A percentile compares a stretch with the other conserved stretches of the same genome.
Evolutionary conservation across 2,329 filamentous ascomycete genomes (phyloP).

Genomic region (Neonectria faginata): DNA sequence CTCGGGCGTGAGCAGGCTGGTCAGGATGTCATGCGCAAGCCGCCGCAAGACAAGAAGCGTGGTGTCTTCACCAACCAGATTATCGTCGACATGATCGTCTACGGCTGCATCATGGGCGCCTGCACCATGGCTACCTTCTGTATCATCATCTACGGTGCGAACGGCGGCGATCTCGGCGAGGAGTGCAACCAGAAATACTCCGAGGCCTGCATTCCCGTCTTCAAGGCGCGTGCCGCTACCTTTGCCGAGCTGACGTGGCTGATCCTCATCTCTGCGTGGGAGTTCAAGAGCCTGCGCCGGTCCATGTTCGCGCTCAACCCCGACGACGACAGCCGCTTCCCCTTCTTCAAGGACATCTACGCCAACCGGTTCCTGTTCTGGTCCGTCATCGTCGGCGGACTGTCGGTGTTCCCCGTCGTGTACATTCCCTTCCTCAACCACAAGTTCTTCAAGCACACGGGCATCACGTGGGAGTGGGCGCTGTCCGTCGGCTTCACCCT

Average conservation of each 20-base stretch:
- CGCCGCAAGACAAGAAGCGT: conserved; percentile 75
- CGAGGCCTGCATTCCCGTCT: conserved; percentile 69
- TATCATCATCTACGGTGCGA: conserved; percentile 70
- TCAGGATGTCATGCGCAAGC: conserved; percentile 81
- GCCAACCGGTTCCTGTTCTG: conserved; percentile 78
- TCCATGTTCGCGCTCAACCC: conserved; percentile 77
- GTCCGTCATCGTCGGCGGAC: conserved; percentile 69
- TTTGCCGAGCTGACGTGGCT: conserved; percentile 81
- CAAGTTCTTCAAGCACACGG: conserved; percentile 77
- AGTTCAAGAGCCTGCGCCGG: conserved; percentile 78
- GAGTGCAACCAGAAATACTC: conserved; percentile 73
- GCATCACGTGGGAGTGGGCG: conserved; percentile 81
- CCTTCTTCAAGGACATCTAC: conserved; percentile 73
- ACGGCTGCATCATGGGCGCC: conserved; percentile 81
- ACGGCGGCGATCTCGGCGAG: conserved; percentile 65
- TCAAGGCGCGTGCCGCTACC: conserved; percentile 77
- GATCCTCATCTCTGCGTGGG: conserved; percentile 80
- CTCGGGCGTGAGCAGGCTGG: conserved; percentile 83
- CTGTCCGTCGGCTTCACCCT: conserved; percentile 73
- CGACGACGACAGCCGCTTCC: conserved; percentile 61
- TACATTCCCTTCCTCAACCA: conserved; percentile 79
- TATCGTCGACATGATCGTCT: conserved; percentile 82
- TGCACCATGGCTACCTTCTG: conserved; percentile 75
- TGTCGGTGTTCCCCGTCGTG: conserved; percentile 75
- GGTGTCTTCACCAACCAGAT: conserved; percentile 85